Base-by-base conservation (phyloP, 2,329 filamentous ascomycete species). In the Grosmannia serpens region DNA sequence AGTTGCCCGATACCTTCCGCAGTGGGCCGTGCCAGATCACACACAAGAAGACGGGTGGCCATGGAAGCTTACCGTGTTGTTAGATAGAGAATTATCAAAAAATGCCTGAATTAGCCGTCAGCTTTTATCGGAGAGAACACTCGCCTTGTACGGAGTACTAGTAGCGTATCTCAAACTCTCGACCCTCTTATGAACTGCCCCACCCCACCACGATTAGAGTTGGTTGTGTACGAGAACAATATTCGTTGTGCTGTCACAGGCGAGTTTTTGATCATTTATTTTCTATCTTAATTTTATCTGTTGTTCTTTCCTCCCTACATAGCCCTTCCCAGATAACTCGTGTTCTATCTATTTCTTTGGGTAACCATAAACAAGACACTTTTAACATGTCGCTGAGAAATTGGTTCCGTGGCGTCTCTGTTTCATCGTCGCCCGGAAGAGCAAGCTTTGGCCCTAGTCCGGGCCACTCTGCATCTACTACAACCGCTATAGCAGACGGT, bases 341-440 rank as follows among this genome's bases (percentile, higher is more conserved):
- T 9, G 7, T 49, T 49, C 24, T 8, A 7, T 11, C 24, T 9
- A 4, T 22, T 52, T n/a, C 11, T 5, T 49, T 22, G 8, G 20
- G 41, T 13, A 9, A 20, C 26, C 24, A 49, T 24, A 49, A 10
- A 7, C 29, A 17, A 22, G 33, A n/a, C 7, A 55, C 3, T 26
- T 24, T 7, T 26, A 58, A 26, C 56, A 71, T 70, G 69, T 68
- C 66, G 41, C 66, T 82, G 29, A 69, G 75, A 50, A 73, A 74
- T 55, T 82, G 79, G 80, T 75, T 82, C 65, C 76, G 78, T 63
- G 73, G 73, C 51, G 63, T 69, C 38, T 67, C 72, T n/a, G 61
- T 47, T 10, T 17, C 52, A 10, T 2, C 52, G 8, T 27, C 52
- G 1, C 13, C 52, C 22, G 22, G 41, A 44, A 72, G 71, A 59